Conservation (phyloP, 768 basidiomycete species). For the Cystobasidium onofrii region DNA sequence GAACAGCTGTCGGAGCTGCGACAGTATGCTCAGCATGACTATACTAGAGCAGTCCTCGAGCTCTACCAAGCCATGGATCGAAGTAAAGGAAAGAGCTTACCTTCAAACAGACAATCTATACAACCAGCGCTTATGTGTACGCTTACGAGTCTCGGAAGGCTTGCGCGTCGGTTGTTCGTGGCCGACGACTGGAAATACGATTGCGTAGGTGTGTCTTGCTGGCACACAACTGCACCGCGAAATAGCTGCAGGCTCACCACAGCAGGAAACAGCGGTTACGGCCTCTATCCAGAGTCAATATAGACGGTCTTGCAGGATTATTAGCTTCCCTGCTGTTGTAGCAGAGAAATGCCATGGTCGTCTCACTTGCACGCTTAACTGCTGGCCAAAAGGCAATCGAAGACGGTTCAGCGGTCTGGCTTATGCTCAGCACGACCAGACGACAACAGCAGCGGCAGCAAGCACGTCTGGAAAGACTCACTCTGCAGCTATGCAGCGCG, state of each 20-base stretch:
- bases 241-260: too few relatives aligned
- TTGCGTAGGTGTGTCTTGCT: too few relatives aligned
- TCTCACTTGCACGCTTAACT: too few relatives aligned
- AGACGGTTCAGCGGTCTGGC: not conserved
- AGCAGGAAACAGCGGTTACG: too few relatives aligned
- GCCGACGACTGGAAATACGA: too few relatives aligned
- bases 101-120: not conserved
- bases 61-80: not conserved
- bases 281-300: too few relatives aligned
- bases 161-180: conserved; percentile 12
- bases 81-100: not conserved
- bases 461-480: not conserved
- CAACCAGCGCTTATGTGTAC: not conserved
- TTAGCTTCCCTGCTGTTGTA: not conserved
- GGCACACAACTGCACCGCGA: not conserved
- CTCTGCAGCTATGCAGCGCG: not conserved
- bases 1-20: not conserved
- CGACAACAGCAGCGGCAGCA: not conserved
- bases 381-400: not conserved
- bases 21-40: not conserved
- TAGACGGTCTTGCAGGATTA: too few relatives aligned
- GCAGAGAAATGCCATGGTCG: not conserved
- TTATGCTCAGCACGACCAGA: not conserved
- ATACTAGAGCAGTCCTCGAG: not conserved
- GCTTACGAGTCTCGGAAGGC: not conserved